phyloP scores from a whole-genome alignment of 1,284 basidiomycete genomes.

The Kwoniella shivajii region DNA sequence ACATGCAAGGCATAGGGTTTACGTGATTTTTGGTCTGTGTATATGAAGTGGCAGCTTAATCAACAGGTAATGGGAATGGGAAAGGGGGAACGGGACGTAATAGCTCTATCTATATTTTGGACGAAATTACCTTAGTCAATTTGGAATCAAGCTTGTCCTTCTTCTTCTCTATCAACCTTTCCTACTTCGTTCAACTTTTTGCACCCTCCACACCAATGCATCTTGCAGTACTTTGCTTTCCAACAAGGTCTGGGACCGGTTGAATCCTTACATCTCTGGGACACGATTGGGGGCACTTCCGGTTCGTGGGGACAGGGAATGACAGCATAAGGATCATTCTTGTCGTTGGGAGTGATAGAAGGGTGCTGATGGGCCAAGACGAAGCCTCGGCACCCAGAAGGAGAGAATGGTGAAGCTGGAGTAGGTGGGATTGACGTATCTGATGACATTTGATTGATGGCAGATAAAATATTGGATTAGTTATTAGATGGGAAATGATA shows the following conservation, averaged over 20 bases:
- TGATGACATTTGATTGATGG: background rate
- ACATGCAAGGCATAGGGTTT: too few relatives aligned
- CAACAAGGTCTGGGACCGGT: constrained; percentile 1
- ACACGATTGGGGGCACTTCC: background rate
- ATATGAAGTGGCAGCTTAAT: too few relatives aligned
- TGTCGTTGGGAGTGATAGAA: background rate
- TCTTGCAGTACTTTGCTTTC: constrained; percentile 6
- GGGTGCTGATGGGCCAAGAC: constrained; percentile 8
- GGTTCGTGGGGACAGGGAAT: constrained; percentile 2
- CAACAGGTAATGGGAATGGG: too few relatives aligned
- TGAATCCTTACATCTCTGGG: constrained; percentile 1
- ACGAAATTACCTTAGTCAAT: too few relatives aligned
- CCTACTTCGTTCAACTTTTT: constrained; percentile 5
- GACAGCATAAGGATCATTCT: constrained; percentile 2
- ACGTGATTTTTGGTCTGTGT: too few relatives aligned
- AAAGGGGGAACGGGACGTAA: too few relatives aligned
- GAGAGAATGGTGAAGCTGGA: background rate
- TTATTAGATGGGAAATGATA: too few relatives aligned
- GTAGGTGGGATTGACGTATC: background rate
- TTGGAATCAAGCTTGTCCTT: background rate
- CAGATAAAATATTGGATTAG: background rate
- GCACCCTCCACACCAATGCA: constrained; percentile 13
- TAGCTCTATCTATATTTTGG: too few relatives aligned
- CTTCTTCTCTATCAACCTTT: background rate
- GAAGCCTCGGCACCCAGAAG: background rate